Base-by-base conservation (phyloP, 495 filamentous ascomycete species). In the Friedmanniomyces endolithicus region DNA sequence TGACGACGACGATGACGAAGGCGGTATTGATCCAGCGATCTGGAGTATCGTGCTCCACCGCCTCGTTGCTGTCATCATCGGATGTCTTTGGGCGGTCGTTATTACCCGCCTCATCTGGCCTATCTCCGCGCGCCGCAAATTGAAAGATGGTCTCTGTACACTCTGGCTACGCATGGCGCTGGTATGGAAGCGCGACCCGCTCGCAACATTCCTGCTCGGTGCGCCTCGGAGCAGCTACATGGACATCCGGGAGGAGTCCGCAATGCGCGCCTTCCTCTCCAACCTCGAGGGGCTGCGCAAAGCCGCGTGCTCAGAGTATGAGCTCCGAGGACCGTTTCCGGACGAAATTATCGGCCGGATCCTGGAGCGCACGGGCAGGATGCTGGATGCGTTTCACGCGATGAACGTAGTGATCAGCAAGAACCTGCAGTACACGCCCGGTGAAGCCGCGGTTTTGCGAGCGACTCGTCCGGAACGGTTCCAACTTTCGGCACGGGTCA, bases 141-240 rank as follows among this genome's bases (percentile, higher is more conserved):
- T 96, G 63, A 88, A 94, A 65, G 79, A 89, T 53, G 89, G 88
- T 12, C 73, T 95, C 27, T 84, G 83, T 52, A 72, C 94, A 27
- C 74, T 98, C 11, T 95, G 90, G 81, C 75, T 98, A 14, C 83
- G 89, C 34, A 88, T 98, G 86, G 85, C 85, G n/a, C 73, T 97
- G 17, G 86, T 96, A 52, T 98, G 92, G 92, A 89, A 86, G 65
- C 80, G 87, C n/a, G 89, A 92, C n/a, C 92, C 92, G 0, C 72
- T 98, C 16, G 82, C 84, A 1, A 78, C 77, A 14, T 77, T 94
- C 27, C 74, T 87, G 1, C 75, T 79, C 35, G 71, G 70, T 17
- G 67, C 69, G 41, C 65, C 74, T 49, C 33, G 50, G 33, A 52
- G 43, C 43, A 37, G 34, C 39, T 96, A 94, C 66, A 85, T 95